Base-by-base conservation (phyloP, 352 stramenopile genomes). In the Phytophthora pisi region DNA sequence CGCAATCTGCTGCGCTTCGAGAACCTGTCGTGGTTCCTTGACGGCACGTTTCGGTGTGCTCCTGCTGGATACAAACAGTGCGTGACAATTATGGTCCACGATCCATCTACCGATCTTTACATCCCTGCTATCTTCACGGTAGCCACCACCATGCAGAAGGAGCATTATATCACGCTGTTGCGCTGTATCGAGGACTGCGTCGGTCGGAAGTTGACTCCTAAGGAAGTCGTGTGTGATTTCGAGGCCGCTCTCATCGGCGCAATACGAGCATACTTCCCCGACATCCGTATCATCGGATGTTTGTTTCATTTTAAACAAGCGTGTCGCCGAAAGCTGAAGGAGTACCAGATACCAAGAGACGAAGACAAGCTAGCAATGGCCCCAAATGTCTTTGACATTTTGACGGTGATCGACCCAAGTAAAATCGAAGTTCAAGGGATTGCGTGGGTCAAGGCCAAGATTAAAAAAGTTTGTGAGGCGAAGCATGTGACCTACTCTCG, bases 1-100 rank as follows among this genome's bases (percentile, higher is more conserved):
- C 56, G 43, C 4, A 62, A 62, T 7, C 34, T 62, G 43, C n/a
- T 62, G 28, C 43, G 56, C 30, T 54, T 62, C 26, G 26, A 62
- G n/a, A 53, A 46, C 4, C 13, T 54, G 1, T 47, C 56, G 7
- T 54, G 56, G 55, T 62, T 54, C 10, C 18, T 62, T 20, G 28
- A 62, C 47, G 28, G 43, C n/a, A 54, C 55, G 13, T 54, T 54
- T 36, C 43, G 55, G 1, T 43, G 16, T 30, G 45, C 43, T 36
- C 43, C 9, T 10, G 24, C n/a, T 24, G 43, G 43, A 45, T 62
- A 54, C 16, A 62, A 62, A 28, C 28, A 54, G 23, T 62, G 56
- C 11, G 43, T 54, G 5, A 53, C 56, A 13, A 53, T 47, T 20
- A 53, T 53, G 55, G 31, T 52, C 5, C 20, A 52, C n/a, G 43